These are phyloP conservation scores for Fraxinus anomala DNA, from an alignment of 257 asterid species.

Conservation along the genomic window DNA sequence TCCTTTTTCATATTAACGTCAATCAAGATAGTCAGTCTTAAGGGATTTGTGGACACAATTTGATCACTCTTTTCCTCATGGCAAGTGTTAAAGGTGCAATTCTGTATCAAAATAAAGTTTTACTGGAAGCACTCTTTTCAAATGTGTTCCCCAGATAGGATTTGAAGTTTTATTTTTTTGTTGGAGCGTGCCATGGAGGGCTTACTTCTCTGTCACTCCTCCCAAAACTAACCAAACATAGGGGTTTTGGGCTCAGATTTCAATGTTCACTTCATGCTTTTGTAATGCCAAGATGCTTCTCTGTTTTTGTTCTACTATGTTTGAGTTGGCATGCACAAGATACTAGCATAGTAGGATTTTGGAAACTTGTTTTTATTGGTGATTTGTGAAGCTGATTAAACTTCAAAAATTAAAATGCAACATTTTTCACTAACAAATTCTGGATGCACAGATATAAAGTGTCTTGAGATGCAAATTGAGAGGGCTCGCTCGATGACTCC, in stretches of 20 bases:
- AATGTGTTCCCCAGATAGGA: conserved; percentile 5
- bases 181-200: neutral
- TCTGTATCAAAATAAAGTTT: conserved; percentile 9
- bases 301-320: neutral
- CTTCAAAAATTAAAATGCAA: conserved; percentile 12
- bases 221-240: neutral
- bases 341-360: conserved; percentile 17
- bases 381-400: conserved; percentile 19
- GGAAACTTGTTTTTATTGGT: conserved; percentile 21
- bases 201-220: conserved; percentile 15
- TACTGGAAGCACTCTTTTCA: neutral
- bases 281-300: neutral
- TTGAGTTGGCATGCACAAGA: neutral
- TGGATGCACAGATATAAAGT: conserved; percentile 56
- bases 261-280: conserved; percentile 2
- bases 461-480: conserved; percentile 65
- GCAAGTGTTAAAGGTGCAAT: neutral
- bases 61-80: conserved; percentile 2
- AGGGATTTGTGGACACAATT: conserved; percentile 7
- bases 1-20: neutral
- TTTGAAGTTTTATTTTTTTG: neutral
- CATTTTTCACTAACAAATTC: conserved; percentile 10
- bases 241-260: conserved; percentile 1
- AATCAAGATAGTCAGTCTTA: neutral
- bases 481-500: conserved; percentile 67